Base-by-base conservation (phyloP, 2,329 filamentous ascomycete genomes). In the Fusarium camptoceras region DNA sequence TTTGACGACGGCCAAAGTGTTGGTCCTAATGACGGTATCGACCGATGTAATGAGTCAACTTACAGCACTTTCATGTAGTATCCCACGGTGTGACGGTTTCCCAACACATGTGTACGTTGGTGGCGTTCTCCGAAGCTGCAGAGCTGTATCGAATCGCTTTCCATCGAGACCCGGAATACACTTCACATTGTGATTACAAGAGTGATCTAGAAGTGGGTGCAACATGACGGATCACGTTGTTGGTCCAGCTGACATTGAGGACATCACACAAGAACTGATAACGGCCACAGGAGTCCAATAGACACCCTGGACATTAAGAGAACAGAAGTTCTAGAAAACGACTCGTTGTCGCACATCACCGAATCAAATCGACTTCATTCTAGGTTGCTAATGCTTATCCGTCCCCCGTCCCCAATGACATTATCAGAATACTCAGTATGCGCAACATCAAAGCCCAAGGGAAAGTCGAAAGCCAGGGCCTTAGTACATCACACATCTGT, bases 401-500 rank as follows among this genome's bases (percentile, higher is more conserved):
- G 41, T 55, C 58, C 64, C 55, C 39, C 42, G 10, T 51, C 47
- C 43, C 42, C 37, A 46, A 16, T 63, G 47, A 25, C 51, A 63
- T 65, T 57, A 59, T 68, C 63, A 58, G 34, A 51, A 58, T 69
- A 53, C 24, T 53, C 64, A 59, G 47, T 46, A 55, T 57, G 57
- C 58, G 54, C 34, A 59, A 64, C 55, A 56, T 62, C 54, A 66
- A 70, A 60, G 66, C 58, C 43, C 27, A 59, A 20, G 53, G 43
- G 57, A 55, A 51, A 42, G 59, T 47, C 59, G 54, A 65, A 64
- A 68, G 63, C 55, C 63, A 57, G 46, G 60, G 57, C 64, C 72
- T 39, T 37, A 31, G 25, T 27, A 66, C 59, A 54, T 72, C 70
- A 75, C 73, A 59, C 47, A 48, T 72, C 63, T 73, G 66, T 68